Evolutionary conservation across 139 green algal genomes (phyloP).

Genomic region (Auxenochlorella pyrenoidosa): DNA sequence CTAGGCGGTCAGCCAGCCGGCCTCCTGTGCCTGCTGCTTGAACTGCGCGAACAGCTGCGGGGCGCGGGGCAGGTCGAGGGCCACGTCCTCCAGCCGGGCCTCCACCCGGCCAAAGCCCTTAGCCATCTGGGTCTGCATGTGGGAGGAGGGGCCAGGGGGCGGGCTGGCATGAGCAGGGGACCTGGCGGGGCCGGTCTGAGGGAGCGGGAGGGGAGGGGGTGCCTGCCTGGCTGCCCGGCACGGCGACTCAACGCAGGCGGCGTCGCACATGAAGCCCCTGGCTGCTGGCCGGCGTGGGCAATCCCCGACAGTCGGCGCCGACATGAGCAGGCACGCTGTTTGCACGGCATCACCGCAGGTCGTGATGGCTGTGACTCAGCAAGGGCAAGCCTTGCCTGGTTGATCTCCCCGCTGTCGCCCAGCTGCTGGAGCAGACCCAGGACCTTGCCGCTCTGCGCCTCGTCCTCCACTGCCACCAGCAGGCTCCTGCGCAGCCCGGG

Average conservation of each 20-base stretch:
- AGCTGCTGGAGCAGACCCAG: conserved; percentile 40
- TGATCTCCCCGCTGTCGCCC: conserved; percentile 49
- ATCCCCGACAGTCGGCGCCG: no score
- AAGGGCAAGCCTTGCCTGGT: neutral
- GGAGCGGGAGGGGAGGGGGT: neutral
- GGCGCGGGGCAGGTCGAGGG: conserved; percentile 44
- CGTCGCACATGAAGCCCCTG: no score
- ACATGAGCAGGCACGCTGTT: no score
- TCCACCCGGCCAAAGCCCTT: conserved; percentile 59
- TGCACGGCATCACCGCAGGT: no score
- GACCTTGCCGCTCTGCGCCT: neutral
- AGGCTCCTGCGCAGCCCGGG: conserved; percentile 18
- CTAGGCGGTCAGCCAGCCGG: conserved; percentile 15
- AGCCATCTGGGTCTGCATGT: conserved; percentile 66
- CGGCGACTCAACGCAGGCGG: no score
- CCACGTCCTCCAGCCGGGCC: conserved; percentile 47
- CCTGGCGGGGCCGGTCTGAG: no score
- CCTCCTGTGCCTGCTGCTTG: conserved; percentile 17
- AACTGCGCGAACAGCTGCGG: conserved; percentile 24
- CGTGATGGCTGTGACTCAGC: no score
- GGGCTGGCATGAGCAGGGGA: neutral
- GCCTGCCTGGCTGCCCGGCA: no score
- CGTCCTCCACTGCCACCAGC: conserved; percentile 20
- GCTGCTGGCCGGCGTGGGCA: no score
- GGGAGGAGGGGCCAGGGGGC: neutral